Conservation (phyloP, 768 basidiomycete species). For the Tubosaeta sp. region DNA sequence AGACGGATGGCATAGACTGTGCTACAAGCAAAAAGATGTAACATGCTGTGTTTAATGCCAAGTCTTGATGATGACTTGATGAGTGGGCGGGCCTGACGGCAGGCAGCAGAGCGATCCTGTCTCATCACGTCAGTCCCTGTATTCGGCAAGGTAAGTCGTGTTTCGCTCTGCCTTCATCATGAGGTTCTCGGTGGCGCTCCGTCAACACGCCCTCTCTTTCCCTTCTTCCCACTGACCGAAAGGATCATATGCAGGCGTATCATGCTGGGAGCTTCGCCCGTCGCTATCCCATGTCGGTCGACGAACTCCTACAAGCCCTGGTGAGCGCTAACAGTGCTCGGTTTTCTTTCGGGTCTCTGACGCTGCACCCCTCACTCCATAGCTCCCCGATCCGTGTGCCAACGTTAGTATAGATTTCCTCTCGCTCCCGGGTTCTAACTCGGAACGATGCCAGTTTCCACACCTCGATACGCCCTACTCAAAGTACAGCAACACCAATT, state of each 20-base stretch:
- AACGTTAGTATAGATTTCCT: constrained; percentile 5
- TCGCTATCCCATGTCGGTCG: constrained; percentile 10
- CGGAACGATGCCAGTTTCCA: constrained; percentile 4
- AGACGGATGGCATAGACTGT: constrained; percentile 8
- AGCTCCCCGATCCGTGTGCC: constrained; percentile 15
- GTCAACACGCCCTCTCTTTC: neutral
- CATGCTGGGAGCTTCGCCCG: neutral
- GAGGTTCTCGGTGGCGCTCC: neutral
- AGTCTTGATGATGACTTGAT: neutral
- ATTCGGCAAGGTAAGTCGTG: neutral
- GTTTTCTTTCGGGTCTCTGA: neutral
- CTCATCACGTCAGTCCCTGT: neutral
- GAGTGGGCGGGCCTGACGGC: neutral
- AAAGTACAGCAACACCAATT: constrained; percentile 13
- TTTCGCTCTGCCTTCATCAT: constrained; percentile 2
- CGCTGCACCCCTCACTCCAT: neutral
- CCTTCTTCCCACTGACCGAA: neutral
- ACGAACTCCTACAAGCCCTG: constrained; percentile 10
- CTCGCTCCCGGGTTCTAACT: neutral
- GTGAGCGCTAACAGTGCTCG: constrained; percentile 2
- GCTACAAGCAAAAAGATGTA: neutral
- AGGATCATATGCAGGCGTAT: constrained; percentile 9
- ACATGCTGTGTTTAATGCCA: neutral
- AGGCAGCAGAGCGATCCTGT: neutral
- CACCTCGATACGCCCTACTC: constrained; percentile 17